A percentile compares a stretch with the other conserved stretches of the same genome.
Evolutionary conservation across 257 asterid species (phyloP).

Genomic region (Ilex aquifolium): DNA sequence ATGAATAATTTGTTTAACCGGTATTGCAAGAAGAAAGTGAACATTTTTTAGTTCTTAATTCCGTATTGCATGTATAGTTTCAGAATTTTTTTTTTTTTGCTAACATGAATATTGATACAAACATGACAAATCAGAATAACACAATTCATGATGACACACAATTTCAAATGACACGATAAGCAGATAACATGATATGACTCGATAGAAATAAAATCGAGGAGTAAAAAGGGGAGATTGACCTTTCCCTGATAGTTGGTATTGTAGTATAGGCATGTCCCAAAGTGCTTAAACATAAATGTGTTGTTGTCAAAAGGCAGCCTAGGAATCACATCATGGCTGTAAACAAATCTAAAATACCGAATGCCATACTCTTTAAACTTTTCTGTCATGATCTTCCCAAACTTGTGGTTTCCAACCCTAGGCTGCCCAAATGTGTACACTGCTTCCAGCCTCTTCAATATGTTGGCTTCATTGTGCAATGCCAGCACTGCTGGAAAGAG

Average conservation of each 20-base stretch:
- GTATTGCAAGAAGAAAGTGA: no score
- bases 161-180: no score
- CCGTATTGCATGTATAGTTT: no score
- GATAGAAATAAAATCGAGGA: no score
- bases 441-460: slow-evolving; percentile 42
- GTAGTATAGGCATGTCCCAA: slow-evolving; percentile 47
- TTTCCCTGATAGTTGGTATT: slow-evolving; percentile 40
- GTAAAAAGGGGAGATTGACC: slow-evolving; percentile 12
- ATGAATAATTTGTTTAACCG: no score
- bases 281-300: slow-evolving; percentile 46
- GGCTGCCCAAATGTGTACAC: slow-evolving; percentile 75
- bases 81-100: no score
- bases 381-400: slow-evolving; percentile 40
- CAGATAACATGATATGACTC: no score
- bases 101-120: no score
- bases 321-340: slow-evolving; percentile 51
- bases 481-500: slow-evolving; percentile 51
- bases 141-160: no score
- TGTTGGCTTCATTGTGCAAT: slow-evolving; percentile 22
- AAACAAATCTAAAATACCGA: slow-evolving; percentile 47
- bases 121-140: no score
- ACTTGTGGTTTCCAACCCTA: slow-evolving; percentile 47
- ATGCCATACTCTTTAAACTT: slow-evolving; percentile 18
- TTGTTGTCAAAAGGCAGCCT: slow-evolving; percentile 44
- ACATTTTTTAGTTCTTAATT: no score